These are phyloP conservation scores for Penicillium sp. DNA, from an alignment of 2,329 filamentous ascomycete genomes.

Conservation along the genomic window DNA sequence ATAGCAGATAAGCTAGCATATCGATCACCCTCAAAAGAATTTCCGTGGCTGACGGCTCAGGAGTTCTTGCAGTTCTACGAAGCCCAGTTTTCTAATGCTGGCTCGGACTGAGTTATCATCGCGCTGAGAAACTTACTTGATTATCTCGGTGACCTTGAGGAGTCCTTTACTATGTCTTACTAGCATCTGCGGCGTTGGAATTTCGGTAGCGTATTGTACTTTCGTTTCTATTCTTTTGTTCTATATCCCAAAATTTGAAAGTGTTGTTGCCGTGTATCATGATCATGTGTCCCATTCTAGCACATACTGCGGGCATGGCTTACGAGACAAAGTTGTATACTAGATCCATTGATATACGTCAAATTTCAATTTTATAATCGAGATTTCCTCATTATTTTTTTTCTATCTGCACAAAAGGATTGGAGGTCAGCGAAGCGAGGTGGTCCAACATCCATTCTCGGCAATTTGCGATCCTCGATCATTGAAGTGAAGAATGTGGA, in stretches of 20 bases:
- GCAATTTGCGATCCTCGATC: slow-evolving; percentile 7
- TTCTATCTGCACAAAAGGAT: background rate
- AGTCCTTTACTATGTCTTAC: slow-evolving; percentile 3
- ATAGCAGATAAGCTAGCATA: background rate
- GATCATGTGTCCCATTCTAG: background rate
- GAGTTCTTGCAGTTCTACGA: slow-evolving; percentile 45
- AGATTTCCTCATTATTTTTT: no score
- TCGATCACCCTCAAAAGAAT: slow-evolving; percentile 3
- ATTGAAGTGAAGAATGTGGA: background rate
- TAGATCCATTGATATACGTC: background rate
- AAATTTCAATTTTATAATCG: background rate
- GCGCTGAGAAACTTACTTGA: background rate
- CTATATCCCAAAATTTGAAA: slow-evolving; percentile 23
- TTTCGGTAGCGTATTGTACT: slow-evolving; percentile 8
- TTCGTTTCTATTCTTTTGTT: slow-evolving; percentile 12
- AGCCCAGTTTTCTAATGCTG: slow-evolving; percentile 40
- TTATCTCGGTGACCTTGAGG: background rate
- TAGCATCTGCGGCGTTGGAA: slow-evolving; percentile 30
- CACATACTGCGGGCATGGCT: background rate
- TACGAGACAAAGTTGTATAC: background rate
- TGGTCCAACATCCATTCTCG: background rate
- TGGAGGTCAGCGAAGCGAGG: background rate
- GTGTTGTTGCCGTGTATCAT: background rate
- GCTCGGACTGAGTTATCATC: slow-evolving; percentile 31
- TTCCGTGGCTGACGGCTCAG: slow-evolving; percentile 33